Evolutionary conservation across 2,329 filamentous ascomycete species (phyloP), one percentile per base, ranked within the genome.

Genomic region (Microdochium bolleyi): DNA sequence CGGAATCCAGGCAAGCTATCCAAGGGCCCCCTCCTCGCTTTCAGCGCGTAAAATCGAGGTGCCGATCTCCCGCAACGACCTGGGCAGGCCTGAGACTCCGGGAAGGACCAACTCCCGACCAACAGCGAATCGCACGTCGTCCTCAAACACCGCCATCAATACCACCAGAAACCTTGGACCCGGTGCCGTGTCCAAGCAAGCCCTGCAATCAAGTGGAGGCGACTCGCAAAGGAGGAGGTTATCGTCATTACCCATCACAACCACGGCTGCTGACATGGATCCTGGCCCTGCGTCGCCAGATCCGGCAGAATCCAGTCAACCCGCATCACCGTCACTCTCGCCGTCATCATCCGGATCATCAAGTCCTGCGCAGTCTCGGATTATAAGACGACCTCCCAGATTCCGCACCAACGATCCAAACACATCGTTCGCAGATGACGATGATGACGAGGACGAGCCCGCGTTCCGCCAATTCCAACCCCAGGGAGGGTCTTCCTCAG

Each of bases 301-400:
- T 2, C 67, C 69, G 0, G 62, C 63, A 21, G 74, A 76, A 25
- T 74, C 67, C 3, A 63, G 64, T 53, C 66, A 63, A 3, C 62
- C 64, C 1, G 58, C 52, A n/a, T 59, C 61, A 1, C 65, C 66
- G 1, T 68, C 67, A 0, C 67, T 67, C 0, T 66, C 72, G 1
- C 65, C 66, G 0, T 68, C 67, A 0, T 67, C 67, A 0, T 66
- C 65, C 0, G 61, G 57, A 0, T 65, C 72, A 25, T 81, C 77
- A 1, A 74, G 73, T 56, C 77, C 78, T 0, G 79, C 76, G 3
- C 76, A 83, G 60, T 83, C 79, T 14, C 74, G 80, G 53, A 82
- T 83, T 56, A 82, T 83, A 60, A 77, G 78, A 22, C 76, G 80
- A 2, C 80, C 80, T 2, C 80, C 80, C 11, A 73, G 78, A 21